phyloP scores from a whole-genome alignment of 2,329 filamentous ascomycete genomes.

The Immersiporthe knoxdaviesiana region DNA sequence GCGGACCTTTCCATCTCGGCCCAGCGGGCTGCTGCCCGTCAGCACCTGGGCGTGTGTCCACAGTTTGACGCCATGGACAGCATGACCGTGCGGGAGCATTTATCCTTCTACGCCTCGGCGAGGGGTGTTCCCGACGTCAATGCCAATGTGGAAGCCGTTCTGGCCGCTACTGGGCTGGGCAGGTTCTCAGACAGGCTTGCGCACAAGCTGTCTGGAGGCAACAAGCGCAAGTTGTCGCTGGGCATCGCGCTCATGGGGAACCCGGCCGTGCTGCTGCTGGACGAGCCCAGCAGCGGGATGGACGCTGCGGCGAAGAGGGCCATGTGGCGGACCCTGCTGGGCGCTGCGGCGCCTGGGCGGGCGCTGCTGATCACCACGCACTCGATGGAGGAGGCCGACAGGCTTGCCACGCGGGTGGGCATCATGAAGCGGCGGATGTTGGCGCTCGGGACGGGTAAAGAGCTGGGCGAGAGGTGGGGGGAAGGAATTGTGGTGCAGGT shows the following conservation, averaged over 20 bases:
- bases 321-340: slow-evolving; percentile 83
- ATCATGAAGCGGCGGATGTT: slow-evolving; percentile 88
- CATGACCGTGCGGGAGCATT: slow-evolving; percentile 87
- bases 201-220: slow-evolving; percentile 80
- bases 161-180: slow-evolving; percentile 78
- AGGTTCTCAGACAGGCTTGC: slow-evolving; percentile 76
- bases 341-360: slow-evolving; percentile 68
- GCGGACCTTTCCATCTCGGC: slow-evolving; percentile 76
- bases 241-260: slow-evolving; percentile 94
- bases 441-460: slow-evolving; percentile 75
- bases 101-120: slow-evolving; percentile 84
- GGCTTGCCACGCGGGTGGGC: slow-evolving; percentile 79
- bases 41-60: slow-evolving; percentile 86
- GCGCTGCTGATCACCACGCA: slow-evolving; percentile 89
- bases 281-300: slow-evolving; percentile 87
- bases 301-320: slow-evolving; percentile 89
- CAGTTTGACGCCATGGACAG: slow-evolving; percentile 87
- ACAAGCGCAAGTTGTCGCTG: slow-evolving; percentile 88
- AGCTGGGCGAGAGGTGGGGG: slow-evolving; percentile 74
- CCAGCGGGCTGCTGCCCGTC: slow-evolving; percentile 71
- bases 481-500: slow-evolving; percentile 81
- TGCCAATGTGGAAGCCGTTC: slow-evolving; percentile 76
- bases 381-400: slow-evolving; percentile 94
- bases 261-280: slow-evolving; percentile 81
- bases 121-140: slow-evolving; percentile 76